Base-by-base conservation (phyloP, 1,284 basidiomycete species). In the Ustilago hordei region DNA sequence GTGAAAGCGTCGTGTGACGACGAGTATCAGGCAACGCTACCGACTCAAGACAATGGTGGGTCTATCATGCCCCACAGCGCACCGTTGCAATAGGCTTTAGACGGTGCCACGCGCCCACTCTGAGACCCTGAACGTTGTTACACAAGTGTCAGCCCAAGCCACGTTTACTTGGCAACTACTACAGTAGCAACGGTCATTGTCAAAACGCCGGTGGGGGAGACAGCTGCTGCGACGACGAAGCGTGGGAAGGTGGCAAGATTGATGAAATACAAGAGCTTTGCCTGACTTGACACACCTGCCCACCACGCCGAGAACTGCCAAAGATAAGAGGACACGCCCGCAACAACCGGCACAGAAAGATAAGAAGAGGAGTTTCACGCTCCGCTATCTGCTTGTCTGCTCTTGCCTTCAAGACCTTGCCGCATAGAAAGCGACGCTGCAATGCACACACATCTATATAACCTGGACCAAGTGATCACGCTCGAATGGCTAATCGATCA, bases 401-500 rank as follows among this genome's bases (percentile, higher is more conserved):
- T 11, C 52, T n/a, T 13, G 1, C 52, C 17, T 38, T 19, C 3
- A 32, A 7, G 31, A 32, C 48, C 23, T 45, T 45, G n/a, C 43
- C 19, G 43, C 43, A 32, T 32, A n/a, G 28, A 50, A 8, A 19
- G 48, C 12, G 48, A 11, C 31, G 48, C 28, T 31, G 48, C 48
- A 50, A 50, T 45, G 35, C 52, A 54, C 34, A 17, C 45, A 54
- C 52, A 54, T 35, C 34, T 54, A 54, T 54, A 54, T 54, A 54
- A 54, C 3, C 52, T 31, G 6, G 23, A 50, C 23, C 23, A 32
- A 7, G 3, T 23, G 28, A 31, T 32, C 4, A 28, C 23, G 43
- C 43, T 45, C n/a, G 43, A 45, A 19, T 19, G 31, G 13, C 5
- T 50, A 17, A 34, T 17, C 31, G 48, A 50, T 50, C 48, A 7